phyloP scores from a whole-genome alignment of 768 basidiomycete species.

The Auriscalpium microsporum region DNA sequence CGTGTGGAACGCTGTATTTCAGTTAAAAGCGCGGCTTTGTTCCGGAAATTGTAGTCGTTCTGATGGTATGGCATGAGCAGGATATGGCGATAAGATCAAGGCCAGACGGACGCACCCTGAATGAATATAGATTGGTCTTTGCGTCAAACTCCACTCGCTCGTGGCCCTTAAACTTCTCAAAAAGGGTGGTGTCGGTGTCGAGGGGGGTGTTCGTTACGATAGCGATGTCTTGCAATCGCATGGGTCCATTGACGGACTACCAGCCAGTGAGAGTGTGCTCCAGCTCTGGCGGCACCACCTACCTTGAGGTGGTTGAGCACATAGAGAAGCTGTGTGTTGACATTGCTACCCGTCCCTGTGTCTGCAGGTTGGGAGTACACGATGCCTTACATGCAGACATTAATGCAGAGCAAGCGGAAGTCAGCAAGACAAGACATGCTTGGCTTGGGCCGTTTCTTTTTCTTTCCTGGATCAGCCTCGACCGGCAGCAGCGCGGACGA shows the following conservation, averaged over 20 bases:
- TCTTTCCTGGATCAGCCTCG: constrained; percentile 23
- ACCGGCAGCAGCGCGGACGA: constrained; percentile 28
- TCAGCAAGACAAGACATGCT: constrained; percentile 35
- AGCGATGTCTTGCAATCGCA: constrained; percentile 82
- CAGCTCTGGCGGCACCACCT: not conserved
- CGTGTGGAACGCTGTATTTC: constrained; percentile 83
- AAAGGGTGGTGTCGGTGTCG: constrained; percentile 57
- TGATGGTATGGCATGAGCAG: constrained; percentile 20
- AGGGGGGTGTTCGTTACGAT: constrained; percentile 73
- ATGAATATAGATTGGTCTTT: constrained; percentile 79
- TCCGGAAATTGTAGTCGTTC: constrained; percentile 84
- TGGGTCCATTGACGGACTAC: constrained; percentile 65
- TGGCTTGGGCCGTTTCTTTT: constrained; percentile 52
- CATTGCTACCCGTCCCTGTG: constrained; percentile 70
- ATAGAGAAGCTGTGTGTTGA: constrained; percentile 83
- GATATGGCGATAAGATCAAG: no score
- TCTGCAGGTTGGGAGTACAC: constrained; percentile 87
- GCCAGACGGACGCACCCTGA: constrained; percentile 50
- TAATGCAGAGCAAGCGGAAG: constrained; percentile 12
- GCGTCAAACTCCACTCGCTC: constrained; percentile 74
- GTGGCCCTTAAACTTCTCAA: constrained; percentile 77
- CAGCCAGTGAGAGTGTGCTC: not conserved
- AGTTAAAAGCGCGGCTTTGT: constrained; percentile 72
- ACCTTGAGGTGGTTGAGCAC: constrained; percentile 79
- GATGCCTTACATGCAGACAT: constrained; percentile 38